phyloP scores from a whole-genome alignment of 2,329 filamentous ascomycete species.

The Fusarium globosum region DNA sequence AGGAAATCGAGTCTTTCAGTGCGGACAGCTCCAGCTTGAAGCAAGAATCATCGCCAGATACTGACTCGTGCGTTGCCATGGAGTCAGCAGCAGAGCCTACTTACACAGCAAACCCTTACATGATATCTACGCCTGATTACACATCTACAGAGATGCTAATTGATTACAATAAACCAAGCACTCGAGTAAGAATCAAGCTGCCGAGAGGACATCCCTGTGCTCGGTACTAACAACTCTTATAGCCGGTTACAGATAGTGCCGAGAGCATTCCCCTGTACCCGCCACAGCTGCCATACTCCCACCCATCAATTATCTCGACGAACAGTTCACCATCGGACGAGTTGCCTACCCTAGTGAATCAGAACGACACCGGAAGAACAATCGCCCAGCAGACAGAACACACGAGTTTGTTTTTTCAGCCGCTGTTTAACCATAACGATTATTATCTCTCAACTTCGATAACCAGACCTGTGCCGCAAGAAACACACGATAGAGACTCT shows the following conservation, averaged over 20 bases:
- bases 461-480: rapidly evolving
- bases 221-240: neutral
- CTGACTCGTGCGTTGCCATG: rapidly evolving
- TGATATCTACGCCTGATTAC: rapidly evolving
- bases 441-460: neutral
- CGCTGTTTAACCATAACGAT: neutral
- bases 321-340: rapidly evolving
- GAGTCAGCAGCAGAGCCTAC: rapidly evolving
- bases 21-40: too few species aligned
- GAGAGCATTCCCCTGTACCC: neutral
- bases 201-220: rapidly evolving
- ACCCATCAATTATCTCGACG: rapidly evolving
- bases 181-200: neutral
- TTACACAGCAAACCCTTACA: rapidly evolving
- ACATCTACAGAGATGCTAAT: neutral
- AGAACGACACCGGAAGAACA: rapidly evolving
- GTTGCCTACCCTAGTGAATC: too few species aligned
- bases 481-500: rapidly evolving
- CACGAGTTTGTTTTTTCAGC: neutral
- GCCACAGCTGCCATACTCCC: neutral
- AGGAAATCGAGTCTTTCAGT: neutral
- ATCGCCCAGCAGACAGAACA: rapidly evolving
- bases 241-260: too few species aligned
- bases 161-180: neutral
- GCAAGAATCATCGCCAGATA: neutral